These are phyloP conservation scores for Lyophyllum shimeji DNA, from an alignment of 768 basidiomycete genomes.

Conservation along the genomic window DNA sequence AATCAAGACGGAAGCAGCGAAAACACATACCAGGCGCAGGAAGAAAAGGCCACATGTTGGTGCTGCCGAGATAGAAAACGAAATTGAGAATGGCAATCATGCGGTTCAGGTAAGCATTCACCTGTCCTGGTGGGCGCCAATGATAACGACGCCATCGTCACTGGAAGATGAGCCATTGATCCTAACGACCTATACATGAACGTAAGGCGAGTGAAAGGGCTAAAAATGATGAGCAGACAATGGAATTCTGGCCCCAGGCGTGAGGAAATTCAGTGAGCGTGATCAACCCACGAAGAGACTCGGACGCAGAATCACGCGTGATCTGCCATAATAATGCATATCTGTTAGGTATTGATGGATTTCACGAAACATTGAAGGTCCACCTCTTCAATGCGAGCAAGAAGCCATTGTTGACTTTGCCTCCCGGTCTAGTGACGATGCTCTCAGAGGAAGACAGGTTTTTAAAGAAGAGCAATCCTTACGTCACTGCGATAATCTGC, in stretches of 20 bases:
- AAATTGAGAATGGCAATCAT: slow-evolving; percentile 5
- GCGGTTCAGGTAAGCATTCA: slow-evolving; percentile 22
- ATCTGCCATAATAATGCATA: slow-evolving; percentile 48
- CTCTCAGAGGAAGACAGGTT: slow-evolving; percentile 21
- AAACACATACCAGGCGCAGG: slow-evolving; percentile 64
- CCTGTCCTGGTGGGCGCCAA: slow-evolving; percentile 88
- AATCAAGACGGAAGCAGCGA: slow-evolving; percentile 23
- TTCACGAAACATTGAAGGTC: slow-evolving; percentile 4
- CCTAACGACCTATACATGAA: slow-evolving; percentile 58
- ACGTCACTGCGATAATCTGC: slow-evolving; percentile 78
- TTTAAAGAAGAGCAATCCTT: slow-evolving; percentile 16
- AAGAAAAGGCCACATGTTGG: slow-evolving; percentile 76
- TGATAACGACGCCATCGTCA: slow-evolving; percentile 64
- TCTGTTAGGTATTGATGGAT: slow-evolving; percentile 3
- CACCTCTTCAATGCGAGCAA: slow-evolving; percentile 66
- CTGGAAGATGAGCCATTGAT: slow-evolving; percentile 69
- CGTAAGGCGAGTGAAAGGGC: slow-evolving; percentile 11
- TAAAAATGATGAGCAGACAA: slow-evolving; percentile 41
- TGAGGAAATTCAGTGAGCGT: slow-evolving; percentile 73
- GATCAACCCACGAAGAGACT: slow-evolving; percentile 55
- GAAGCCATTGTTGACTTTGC: slow-evolving; percentile 78
- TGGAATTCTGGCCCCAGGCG: slow-evolving; percentile 82
- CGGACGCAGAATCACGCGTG: slow-evolving; percentile 59
- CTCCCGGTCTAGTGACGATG: slow-evolving; percentile 56
- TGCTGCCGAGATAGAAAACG: slow-evolving; percentile 38